Conservation (phyloP, 257 asterid genomes). For the Solanum paucissectum region DNA sequence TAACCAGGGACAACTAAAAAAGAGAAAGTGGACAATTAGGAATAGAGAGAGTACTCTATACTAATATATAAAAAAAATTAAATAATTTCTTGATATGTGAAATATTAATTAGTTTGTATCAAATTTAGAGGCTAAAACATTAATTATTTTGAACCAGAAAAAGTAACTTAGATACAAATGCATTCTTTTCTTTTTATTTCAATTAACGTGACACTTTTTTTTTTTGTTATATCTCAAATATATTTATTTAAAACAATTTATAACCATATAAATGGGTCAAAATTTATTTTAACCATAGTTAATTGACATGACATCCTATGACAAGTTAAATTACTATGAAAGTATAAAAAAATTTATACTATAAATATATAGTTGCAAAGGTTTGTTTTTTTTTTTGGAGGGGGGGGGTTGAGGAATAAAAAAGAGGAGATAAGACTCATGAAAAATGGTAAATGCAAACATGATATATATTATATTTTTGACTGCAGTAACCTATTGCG, state of each 20-base stretch:
- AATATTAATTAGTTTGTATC: neutral
- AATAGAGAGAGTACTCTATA: too few relatives aligned
- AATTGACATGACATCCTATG: neutral
- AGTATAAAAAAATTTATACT: neutral
- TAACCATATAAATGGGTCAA: neutral
- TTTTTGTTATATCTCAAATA: too few relatives aligned
- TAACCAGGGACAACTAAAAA: too few relatives aligned
- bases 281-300: too few relatives aligned
- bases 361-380: neutral
- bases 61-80: neutral
- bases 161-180: too few relatives aligned
- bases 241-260: neutral
- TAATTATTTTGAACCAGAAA: too few relatives aligned
- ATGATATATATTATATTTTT: constrained; percentile 7
- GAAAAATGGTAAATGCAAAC: constrained; percentile 52
- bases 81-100: neutral
- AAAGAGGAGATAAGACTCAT: constrained; percentile 56
- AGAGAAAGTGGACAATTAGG: too few relatives aligned
- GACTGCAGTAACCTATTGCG: constrained; percentile 53
- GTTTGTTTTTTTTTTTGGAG: too few relatives aligned
- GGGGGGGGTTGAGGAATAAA: constrained; percentile 29
- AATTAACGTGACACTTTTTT: too few relatives aligned
- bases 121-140: too few relatives aligned
- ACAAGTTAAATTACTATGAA: neutral
- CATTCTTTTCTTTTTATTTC: too few relatives aligned